A percentile compares a stretch with the other conserved stretches of the same genome.
phyloP scores from a whole-genome alignment of 768 basidiomycete genomes.

The Kwoniella sp. region DNA sequence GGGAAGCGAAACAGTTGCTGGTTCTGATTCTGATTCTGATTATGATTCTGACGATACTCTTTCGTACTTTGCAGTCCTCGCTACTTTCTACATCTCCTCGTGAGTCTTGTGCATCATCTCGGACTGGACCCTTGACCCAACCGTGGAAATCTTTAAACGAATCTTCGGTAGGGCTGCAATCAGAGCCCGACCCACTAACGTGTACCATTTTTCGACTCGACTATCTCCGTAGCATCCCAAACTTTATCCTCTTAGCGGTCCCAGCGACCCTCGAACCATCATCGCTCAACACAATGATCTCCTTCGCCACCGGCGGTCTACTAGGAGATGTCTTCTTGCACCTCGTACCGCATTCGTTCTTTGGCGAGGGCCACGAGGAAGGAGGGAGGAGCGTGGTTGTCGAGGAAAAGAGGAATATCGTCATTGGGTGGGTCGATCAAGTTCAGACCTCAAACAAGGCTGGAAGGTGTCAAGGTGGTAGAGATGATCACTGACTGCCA shows the following conservation, averaged over 20 bases:
- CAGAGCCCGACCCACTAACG: too few relatives aligned
- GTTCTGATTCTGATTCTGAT: background rate
- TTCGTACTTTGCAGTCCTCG: conserved; percentile 65
- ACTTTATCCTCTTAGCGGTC: conserved; percentile 92
- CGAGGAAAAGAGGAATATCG: conserved; percentile 86
- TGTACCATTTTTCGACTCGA: too few relatives aligned
- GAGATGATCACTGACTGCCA: background rate
- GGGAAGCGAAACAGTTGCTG: background rate
- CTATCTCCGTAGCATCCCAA: conserved; percentile 68
- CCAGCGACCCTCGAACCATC: conserved; percentile 80
- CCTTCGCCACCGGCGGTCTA: conserved; percentile 90
- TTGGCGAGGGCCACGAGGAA: conserved; percentile 71
- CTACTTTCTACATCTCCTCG: conserved; percentile 97
- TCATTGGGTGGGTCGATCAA: conserved; percentile 84
- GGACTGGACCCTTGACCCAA: too few relatives aligned
- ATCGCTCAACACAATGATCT: conserved; percentile 90
- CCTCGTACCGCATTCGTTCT: conserved; percentile 86
- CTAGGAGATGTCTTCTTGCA: conserved; percentile 92
- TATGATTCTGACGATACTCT: too few relatives aligned
- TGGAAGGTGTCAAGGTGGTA: too few relatives aligned
- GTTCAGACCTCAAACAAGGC: too few relatives aligned
- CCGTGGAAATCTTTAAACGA: too few relatives aligned
- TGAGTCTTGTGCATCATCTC: too few relatives aligned
- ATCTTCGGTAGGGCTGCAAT: too few relatives aligned
- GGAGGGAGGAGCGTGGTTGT: conserved; percentile 65